A percentile compares a stretch with the other conserved stretches of the same genome.
These are phyloP conservation scores for Penicillium sp. DNA, from an alignment of 2,329 filamentous ascomycete species.

Conservation along the genomic window DNA sequence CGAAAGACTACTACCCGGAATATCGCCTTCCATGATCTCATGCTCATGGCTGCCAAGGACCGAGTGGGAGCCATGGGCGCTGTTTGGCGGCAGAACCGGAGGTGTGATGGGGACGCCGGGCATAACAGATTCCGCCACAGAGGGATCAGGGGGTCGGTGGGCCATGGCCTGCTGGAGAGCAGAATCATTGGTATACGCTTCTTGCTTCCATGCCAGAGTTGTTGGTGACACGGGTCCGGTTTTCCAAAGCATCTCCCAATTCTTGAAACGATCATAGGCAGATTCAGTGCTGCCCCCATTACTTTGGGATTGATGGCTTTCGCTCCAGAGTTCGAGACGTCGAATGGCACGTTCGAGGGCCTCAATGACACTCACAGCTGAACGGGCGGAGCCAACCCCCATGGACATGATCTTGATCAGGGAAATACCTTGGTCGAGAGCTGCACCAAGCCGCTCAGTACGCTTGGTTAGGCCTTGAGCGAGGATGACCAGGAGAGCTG, in stretches of 20 bases:
- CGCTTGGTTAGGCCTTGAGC: conserved; percentile 47
- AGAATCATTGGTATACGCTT: conserved; percentile 19
- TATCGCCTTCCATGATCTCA: conserved; percentile 28
- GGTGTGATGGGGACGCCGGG: conserved; percentile 31
- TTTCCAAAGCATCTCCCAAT: conserved; percentile 57
- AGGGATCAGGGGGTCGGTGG: conserved; percentile 13
- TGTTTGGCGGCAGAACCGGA: conserved; percentile 12
- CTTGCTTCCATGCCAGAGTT: conserved; percentile 33
- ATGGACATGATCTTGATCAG: conserved; percentile 59
- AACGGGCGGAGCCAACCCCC: conserved; percentile 57
- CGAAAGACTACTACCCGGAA: conserved; percentile 28
- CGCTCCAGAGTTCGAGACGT: conserved; percentile 51
- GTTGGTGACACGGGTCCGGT: conserved; percentile 43
- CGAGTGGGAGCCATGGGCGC: conserved; percentile 8
- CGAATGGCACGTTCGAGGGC: conserved; percentile 55
- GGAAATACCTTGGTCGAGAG: conserved; percentile 54
- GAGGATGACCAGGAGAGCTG: conserved; percentile 55
- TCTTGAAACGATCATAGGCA: conserved; percentile 57
- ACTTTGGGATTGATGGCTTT: conserved; percentile 36
- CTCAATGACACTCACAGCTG: conserved; percentile 58
- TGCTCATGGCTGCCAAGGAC: conserved; percentile 14
- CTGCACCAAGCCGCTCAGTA: conserved; percentile 49
- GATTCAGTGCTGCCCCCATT: conserved; percentile 48
- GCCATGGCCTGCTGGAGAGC: conserved; percentile 15
- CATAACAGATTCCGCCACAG: conserved; percentile 20